Evolutionary conservation across 495 filamentous ascomycete genomes (phyloP).

Genomic region (Penicillium cosmopolitanum): DNA sequence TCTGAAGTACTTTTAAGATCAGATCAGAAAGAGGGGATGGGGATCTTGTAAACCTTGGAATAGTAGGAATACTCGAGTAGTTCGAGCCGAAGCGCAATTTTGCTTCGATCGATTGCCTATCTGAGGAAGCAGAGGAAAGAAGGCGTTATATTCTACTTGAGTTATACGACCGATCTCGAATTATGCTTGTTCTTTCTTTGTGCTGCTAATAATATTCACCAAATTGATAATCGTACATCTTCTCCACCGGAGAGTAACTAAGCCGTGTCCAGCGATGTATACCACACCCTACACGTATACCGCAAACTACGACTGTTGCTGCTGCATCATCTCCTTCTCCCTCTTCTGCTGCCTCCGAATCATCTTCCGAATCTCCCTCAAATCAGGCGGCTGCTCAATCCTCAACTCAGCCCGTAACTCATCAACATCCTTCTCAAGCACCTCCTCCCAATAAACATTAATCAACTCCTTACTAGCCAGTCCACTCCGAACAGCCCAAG

Average conservation of each 20-base stretch:
- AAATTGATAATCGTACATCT: constrained; percentile 7
- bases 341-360: constrained; percentile 69
- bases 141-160: too few species aligned
- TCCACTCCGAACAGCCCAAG: constrained; percentile 90
- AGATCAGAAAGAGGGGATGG: too few species aligned
- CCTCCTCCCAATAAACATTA: constrained; percentile 98
- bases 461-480: constrained; percentile 77
- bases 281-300: background rate
- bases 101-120: too few species aligned
- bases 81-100: too few species aligned
- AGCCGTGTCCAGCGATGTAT: background rate
- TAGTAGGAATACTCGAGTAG: too few species aligned
- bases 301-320: constrained; percentile 20
- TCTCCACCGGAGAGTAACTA: background rate
- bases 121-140: too few species aligned
- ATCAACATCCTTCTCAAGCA: constrained; percentile 82
- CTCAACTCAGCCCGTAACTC: constrained; percentile 72
- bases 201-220: constrained; percentile 2
- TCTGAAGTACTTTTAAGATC: too few species aligned
- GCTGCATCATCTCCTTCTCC: constrained; percentile 55
- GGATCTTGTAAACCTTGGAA: too few species aligned
- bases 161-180: too few species aligned
- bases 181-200: background rate
- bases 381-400: constrained; percentile 87
- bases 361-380: constrained; percentile 75